A percentile compares a stretch with the other conserved stretches of the same genome.
Conservation (phyloP, 495 filamentous ascomycete species). For the Thermochaetoides thermophila region DNA sequence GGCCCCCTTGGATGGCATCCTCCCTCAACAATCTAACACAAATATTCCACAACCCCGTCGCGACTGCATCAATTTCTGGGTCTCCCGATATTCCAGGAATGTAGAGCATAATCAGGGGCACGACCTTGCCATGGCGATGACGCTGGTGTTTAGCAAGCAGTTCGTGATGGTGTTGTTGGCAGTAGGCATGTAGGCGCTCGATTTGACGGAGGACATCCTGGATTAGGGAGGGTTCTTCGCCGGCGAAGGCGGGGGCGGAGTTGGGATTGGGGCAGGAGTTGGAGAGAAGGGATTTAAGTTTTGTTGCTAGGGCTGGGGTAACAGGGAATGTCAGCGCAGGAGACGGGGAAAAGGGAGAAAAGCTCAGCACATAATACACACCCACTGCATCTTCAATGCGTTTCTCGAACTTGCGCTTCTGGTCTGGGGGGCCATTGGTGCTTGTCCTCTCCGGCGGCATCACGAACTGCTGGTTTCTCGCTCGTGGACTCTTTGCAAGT, state of each 20-base stretch:
- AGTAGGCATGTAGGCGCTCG: constrained; percentile 13
- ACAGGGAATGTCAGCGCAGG: too few species aligned
- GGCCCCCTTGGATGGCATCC: background rate
- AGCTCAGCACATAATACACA: background rate
- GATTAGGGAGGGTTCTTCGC: constrained; percentile 17
- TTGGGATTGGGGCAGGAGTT: constrained; percentile 4
- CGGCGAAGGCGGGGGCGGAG: constrained; percentile 8
- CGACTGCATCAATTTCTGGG: constrained; percentile 36
- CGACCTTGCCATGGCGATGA: too few species aligned
- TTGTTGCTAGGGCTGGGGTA: constrained; percentile 12
- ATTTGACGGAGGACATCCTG: constrained; percentile 26
- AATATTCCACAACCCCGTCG: constrained; percentile 52
- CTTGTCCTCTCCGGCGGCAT: constrained; percentile 3
- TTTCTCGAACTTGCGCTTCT: constrained; percentile 2
- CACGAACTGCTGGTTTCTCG: background rate
- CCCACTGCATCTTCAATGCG: constrained; percentile 13
- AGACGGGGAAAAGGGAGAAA: background rate
- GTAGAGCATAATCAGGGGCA: too few species aligned
- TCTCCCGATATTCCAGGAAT: constrained; percentile 6
- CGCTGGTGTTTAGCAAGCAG: too few species aligned
- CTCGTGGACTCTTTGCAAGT: too few species aligned
- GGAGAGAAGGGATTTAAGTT: constrained; percentile 12
- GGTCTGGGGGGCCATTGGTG: background rate
- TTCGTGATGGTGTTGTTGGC: too few species aligned
- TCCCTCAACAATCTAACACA: constrained; percentile 37